These are phyloP conservation scores for Boletus speciosus DNA, from an alignment of 768 basidiomycete genomes.

Conservation along the genomic window DNA sequence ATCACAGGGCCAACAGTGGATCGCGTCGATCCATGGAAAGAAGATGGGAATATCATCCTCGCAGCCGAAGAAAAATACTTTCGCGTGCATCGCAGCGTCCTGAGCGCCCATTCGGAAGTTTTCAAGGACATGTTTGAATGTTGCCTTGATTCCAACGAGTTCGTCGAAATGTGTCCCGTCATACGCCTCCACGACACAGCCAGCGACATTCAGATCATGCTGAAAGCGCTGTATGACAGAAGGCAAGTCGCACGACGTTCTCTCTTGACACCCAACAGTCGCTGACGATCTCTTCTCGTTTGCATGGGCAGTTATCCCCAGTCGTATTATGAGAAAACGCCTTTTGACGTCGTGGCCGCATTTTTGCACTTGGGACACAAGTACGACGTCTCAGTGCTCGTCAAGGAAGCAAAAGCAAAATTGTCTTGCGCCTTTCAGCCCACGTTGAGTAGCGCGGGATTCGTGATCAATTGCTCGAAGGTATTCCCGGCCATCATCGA, in stretches of 20 bases:
- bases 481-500: neutral
- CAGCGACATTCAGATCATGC: slow-evolving; percentile 11
- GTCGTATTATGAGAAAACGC: neutral
- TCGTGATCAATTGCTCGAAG: fast-evolving
- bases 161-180: slow-evolving; percentile 19
- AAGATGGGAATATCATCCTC: slow-evolving; percentile 25
- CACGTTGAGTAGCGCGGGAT: neutral
- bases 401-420: slow-evolving; percentile 5
- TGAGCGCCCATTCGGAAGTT: slow-evolving; percentile 25
- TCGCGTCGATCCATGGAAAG: no score
- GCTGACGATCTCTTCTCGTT: neutral
- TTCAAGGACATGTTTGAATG: slow-evolving; percentile 29
- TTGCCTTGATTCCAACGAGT: neutral
- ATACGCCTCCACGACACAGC: slow-evolving; percentile 13
- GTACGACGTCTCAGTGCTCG: slow-evolving; percentile 10
- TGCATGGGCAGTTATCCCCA: neutral
- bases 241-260: neutral
- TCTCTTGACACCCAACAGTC: neutral
- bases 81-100: slow-evolving; percentile 28
- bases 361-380: slow-evolving; percentile 19
- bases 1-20: no score
- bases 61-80: slow-evolving; percentile 23
- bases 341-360: neutral
- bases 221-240: slow-evolving; percentile 18
- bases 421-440: neutral